Base-by-base conservation (phyloP, 805 yeast genomes). In the Scheffersomyces spartinae region DNA sequence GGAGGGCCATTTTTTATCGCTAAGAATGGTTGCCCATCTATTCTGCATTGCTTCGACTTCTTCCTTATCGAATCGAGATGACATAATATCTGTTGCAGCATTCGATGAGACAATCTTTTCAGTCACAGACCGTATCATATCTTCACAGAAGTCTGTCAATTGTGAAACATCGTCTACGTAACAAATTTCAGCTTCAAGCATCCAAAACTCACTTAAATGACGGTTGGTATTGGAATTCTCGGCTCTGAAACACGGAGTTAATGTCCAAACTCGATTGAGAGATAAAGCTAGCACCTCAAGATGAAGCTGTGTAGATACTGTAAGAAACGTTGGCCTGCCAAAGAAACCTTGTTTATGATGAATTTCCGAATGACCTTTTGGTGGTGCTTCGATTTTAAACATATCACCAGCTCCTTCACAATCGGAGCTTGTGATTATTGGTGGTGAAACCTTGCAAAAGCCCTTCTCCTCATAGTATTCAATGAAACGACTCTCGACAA, bases 401-500 rank as follows among this genome's bases (percentile, higher is more conserved):
- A 81, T 69, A 45, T 91, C 97, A 4, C 97, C 97, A 3, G 94
- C 96, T 10, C 98, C 97, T 54, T 91, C 99, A 46, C 97, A 88
- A 47, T 91, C 98, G 1, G 93, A 72, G 7, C 82, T 62, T 0
- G 98, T 91, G 13, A 88, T 54, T 8, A 88, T 40, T 6, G 99
- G 98, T 3, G 97, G 94, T 14, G 74, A 61, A 0, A 82, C 84
- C 53, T 83, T 86, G 9, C 63, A 52, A 36, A 82, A 84, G 9
- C 66, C 66, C 11, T 64, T 39, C 0, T 42, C 28, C 11, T 59
- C 52, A 46, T 83, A 82, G 38, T 70, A 82, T 3, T 55, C 55
- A 20, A 62, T 51, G 6, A 85, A 38, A 16, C 58, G 47, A 2
- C 54, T 35, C 36, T 83, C 84, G 1, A 81, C 58, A 23, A 55